These are phyloP conservation scores for Astragalus membranaceus DNA, from an alignment of 306 rosid species.

Conservation along the genomic window DNA sequence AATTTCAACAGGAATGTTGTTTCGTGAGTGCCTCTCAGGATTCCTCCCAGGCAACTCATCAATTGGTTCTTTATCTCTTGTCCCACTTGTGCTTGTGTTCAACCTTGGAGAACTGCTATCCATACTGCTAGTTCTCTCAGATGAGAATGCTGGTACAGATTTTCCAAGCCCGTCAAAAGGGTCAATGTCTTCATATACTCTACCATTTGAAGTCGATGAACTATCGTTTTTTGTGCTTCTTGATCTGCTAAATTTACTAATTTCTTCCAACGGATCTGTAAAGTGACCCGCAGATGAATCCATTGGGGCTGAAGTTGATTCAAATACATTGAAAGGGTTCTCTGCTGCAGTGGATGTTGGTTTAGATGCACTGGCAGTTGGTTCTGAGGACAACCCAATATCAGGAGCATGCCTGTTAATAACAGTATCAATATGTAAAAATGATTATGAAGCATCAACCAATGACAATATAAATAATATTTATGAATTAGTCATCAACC, in stretches of 20 bases:
- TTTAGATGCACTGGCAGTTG: conserved; percentile 41
- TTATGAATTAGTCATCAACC: not conserved
- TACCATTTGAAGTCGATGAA: conserved; percentile 49
- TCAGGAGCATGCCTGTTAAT: conserved; percentile 59
- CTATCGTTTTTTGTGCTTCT: conserved; percentile 46
- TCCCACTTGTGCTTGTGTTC: too few relatives aligned
- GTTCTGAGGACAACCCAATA: conserved; percentile 54
- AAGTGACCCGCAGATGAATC: conserved; percentile 42
- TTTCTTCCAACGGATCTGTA: conserved; percentile 69
- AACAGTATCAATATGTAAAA: conserved; percentile 27
- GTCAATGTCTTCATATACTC: conserved; percentile 56
- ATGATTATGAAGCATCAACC: conserved; percentile 4
- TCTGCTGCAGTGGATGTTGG: conserved; percentile 45
- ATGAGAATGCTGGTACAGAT: conserved; percentile 69
- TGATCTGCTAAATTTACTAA: conserved; percentile 57
- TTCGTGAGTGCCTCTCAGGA: conserved; percentile 53
- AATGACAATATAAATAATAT: conserved; percentile 13
- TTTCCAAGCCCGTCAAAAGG: conserved; percentile 87
- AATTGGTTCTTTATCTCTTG: conserved; percentile 42
- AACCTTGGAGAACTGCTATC: conserved; percentile 48
- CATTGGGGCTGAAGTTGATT: conserved; percentile 37
- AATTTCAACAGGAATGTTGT: conserved; percentile 42
- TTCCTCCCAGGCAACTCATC: conserved; percentile 52
- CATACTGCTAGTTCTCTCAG: conserved; percentile 57
- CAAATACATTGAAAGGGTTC: conserved; percentile 62